Conservation (phyloP, 2,329 filamentous ascomycete species). For the Ophiognomonia clavigignenti-juglandacearum region DNA sequence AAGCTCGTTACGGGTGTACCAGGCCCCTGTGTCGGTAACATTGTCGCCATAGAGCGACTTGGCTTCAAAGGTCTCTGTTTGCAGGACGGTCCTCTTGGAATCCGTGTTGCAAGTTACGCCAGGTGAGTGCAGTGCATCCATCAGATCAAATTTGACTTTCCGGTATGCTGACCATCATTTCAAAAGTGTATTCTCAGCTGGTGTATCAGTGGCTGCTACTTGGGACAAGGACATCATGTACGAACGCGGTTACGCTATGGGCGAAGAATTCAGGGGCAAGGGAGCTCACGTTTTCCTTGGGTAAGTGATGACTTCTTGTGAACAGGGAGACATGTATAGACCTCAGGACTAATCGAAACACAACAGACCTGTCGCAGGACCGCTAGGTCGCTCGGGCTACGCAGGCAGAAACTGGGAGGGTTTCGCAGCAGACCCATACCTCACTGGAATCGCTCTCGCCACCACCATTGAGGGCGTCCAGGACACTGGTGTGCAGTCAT, state of each 20-base stretch:
- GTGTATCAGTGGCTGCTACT: conserved; percentile 63
- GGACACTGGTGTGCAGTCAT: conserved; percentile 71
- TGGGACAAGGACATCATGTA: conserved; percentile 62
- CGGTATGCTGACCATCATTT: too few relatives aligned
- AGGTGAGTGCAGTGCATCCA: conserved; percentile 27
- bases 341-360: background rate
- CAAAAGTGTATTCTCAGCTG: conserved; percentile 59
- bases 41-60: conserved; percentile 47
- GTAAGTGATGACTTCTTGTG: conserved; percentile 30
- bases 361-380: conserved; percentile 6
- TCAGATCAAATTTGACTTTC: too few relatives aligned
- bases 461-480: conserved; percentile 74
- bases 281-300: conserved; percentile 68
- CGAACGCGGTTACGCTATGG: conserved; percentile 42
- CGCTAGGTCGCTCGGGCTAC: conserved; percentile 33
- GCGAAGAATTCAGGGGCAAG: conserved; percentile 65
- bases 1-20: conserved; percentile 18
- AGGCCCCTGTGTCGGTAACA: conserved; percentile 23
- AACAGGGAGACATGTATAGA: too few relatives aligned
- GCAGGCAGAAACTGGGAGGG: conserved; percentile 54
- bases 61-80: conserved; percentile 58
- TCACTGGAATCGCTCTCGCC: conserved; percentile 66
- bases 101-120: conserved; percentile 61
- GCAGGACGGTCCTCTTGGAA: conserved; percentile 64
- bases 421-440: conserved; percentile 66